Percentiles rank a stretch among this genome's conserved stretches.
phyloP scores from a whole-genome alignment of 2,329 filamentous ascomycete genomes.

The Aspergillus fumigatiaffinis region DNA sequence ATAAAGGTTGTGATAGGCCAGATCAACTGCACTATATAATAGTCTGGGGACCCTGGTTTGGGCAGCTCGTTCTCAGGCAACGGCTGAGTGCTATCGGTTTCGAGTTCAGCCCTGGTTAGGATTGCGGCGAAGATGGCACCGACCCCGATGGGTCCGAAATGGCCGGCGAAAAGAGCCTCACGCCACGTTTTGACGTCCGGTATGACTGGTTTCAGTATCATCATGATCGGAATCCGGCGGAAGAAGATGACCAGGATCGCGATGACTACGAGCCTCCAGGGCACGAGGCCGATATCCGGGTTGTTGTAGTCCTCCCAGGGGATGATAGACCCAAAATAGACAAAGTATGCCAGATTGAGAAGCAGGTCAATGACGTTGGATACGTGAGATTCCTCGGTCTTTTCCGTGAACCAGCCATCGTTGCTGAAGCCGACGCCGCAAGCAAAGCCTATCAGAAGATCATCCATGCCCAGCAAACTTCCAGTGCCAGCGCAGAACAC shows the following conservation, averaged over 20 bases:
- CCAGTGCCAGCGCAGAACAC: slow-evolving; percentile 94
- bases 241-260: slow-evolving; percentile 93
- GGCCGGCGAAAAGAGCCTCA: slow-evolving; percentile 91
- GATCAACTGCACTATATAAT: slow-evolving; percentile 74
- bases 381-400: slow-evolving; percentile 97
- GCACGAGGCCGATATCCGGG: slow-evolving; percentile 65
- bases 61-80: slow-evolving; percentile 57
- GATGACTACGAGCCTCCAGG: slow-evolving; percentile 90
- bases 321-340: slow-evolving; percentile 95
- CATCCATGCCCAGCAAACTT: slow-evolving; percentile 85
- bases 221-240: slow-evolving; percentile 92
- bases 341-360: slow-evolving; percentile 96
- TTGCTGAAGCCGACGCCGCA: slow-evolving; percentile 99
- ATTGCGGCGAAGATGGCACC: slow-evolving; percentile 95
- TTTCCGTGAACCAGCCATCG: slow-evolving; percentile 97
- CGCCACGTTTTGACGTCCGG: slow-evolving; percentile 98
- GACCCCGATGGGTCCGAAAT: slow-evolving; percentile 96
- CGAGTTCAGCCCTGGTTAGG: slow-evolving; percentile 84
- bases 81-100: slow-evolving; percentile 71
- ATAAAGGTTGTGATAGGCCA: slow-evolving; percentile 96
- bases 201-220: slow-evolving; percentile 84
- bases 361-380: slow-evolving; percentile 98
- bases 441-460: slow-evolving; percentile 89
- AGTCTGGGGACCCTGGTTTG: slow-evolving; percentile 53
- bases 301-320: slow-evolving; percentile 92